Base-by-base conservation (phyloP, 148 eudicot genomes). In the Mesembryanthemum crystallinum region DNA sequence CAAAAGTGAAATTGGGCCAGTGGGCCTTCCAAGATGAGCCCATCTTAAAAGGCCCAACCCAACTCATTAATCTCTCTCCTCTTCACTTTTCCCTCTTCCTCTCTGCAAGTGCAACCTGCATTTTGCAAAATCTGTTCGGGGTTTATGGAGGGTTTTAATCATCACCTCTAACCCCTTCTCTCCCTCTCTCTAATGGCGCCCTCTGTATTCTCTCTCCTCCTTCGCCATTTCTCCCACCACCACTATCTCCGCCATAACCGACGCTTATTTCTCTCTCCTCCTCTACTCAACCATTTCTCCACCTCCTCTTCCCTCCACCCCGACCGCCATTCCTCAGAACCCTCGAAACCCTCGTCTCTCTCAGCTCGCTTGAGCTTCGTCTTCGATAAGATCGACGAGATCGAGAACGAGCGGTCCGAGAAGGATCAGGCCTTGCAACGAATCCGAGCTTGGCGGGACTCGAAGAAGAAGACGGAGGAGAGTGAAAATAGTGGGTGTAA, bases 381-480 rank as follows among this genome's bases (percentile, higher is more conserved):
- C 57, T 95, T 95, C 87, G 96, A 95, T 54, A 96, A 95, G 82
- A 95, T 95, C 76, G 95, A 92, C 71, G 87, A 88, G 54, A 89
- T 95, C 29, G 97, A 95, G 69, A 83, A 76, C 21, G 87, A 90
- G 25, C 93, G 94, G 23, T 45, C 89, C 21, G 88, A 92, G 58
- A 89, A 90, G 33, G 98, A 95, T 82, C 83, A 83, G 0, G 87
- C 97, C 29, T 86, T 94, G 10, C 91, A 89, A 64, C 88, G 97
- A 3, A 94, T 94, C 30, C 91, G 96, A 30, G 82, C 93, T 1
- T 94, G 97, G 98, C 89, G 96, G 14, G 88, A 92, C 47, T 89
- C 98, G 14, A 92, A 92, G 76, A 87, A 82, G 57, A 43, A 24
- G 69, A 63, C 74, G 17, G 67, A 57, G 9, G 55, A 54, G 18